Evolutionary conservation across 1,139 yeast genomes (phyloP), one percentile per base, ranked within the genome.

Genomic region (Pneumocystis jirovecii): DNA sequence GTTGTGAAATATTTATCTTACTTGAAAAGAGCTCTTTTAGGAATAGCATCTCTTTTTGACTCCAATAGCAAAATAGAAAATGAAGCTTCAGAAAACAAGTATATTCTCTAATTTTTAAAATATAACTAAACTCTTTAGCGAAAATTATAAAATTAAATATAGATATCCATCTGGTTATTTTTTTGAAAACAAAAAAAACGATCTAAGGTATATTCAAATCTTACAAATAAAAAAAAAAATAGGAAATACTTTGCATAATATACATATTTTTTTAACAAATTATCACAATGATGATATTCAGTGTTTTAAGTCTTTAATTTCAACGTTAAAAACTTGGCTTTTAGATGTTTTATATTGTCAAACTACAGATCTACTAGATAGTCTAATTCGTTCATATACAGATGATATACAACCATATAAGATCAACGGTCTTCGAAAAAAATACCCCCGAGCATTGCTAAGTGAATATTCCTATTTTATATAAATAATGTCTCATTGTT

Each of bases 331-430:
- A 70, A 84, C 87, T 12, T 93, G 96, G 90, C 83, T 93, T 69
- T 82, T 88, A 21, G 95, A 90, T 73, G 87, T 87, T 37, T 96
- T 96, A 0, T 80, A 83, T 68, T 96, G 88, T 71, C 78, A 87
- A 17, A 77, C 86, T 0, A 82, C 86, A 64, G 86, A 82, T 64
- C 77, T 82, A 15, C 83, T 85, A 68, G 82, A 81, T 50, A 78
- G 77, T 61, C 74, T 80, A 12, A 73, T 74, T 45, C 74, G 81
- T 35, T 79, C 82, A 61, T 78, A 82, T 67, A 77, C 77, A 1
- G 80, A 78, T 68, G 77, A 82, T 68, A 80, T 79, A 57, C 78
- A 79, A 63, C 77, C 78, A 42, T 84, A 80, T 71, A 72, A 79
- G 35, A 71, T 81, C 3, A 76, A 82, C 0, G 83, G 84, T 35